Base-by-base conservation (phyloP, 2,329 filamentous ascomycete species). In the Ambrosiella xylebori region DNA sequence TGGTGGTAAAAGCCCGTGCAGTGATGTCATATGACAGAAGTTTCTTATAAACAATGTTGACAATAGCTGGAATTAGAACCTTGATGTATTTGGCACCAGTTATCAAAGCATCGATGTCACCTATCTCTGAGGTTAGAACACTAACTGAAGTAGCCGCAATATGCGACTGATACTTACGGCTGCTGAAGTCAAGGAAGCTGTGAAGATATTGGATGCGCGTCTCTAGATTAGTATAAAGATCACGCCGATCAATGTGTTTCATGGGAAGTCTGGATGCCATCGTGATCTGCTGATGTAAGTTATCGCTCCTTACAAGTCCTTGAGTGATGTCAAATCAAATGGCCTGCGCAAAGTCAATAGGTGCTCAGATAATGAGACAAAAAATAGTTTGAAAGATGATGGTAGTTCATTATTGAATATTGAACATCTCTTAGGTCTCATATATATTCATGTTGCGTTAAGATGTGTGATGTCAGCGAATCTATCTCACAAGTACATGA, bases 41-140 rank as follows among this genome's bases (percentile, higher is more conserved):
- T 67, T 91, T 91, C 66, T 82, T 82, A 73, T 91, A 93, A 39
- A 91, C 85, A 61, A 89, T 86, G 69, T 90, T 88, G 65, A 91
- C 86, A 19, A 93, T 78, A 51, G 86, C 84, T 1, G 88, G 88
- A 62, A 93, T 89, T 36, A 91, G 77, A n/a, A 83, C 80, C 65
- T 85, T 85, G 72, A 90, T 84, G 70, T 88, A 89, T 68, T 88
- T 88, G 61, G 80, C 74, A 61, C 85, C 85, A 3, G 75, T 73
- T 13, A 79, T 75, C 44, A 90, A 76, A 44, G 85, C 84, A 63
- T 85, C 82, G 59, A 88, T 81, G 65, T 89, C 85, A 61, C 77
- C 85, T 61, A 11, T 5, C n/a, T 13, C 19, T n/a, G 15, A 17
- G 9, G 15, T 19, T 2, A n/a, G 44, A 17, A 15, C 44, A 47